Evolutionary conservation across 2,329 filamentous ascomycete genomes (phyloP).

Genomic region (Samsoniella hepiali): DNA sequence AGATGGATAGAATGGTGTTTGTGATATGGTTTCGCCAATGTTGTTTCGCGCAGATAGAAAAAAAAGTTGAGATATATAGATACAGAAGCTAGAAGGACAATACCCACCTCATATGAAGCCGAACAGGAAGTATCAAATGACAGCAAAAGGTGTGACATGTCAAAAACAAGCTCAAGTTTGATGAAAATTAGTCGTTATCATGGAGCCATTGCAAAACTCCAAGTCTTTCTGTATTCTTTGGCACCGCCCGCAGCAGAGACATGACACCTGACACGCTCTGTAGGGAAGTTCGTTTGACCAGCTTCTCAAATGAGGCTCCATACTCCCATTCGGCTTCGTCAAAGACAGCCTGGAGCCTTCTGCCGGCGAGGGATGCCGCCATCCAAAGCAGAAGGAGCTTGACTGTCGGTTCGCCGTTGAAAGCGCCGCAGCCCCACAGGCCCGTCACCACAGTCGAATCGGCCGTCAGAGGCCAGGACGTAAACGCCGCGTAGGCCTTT

Average conservation of each 20-base stretch:
- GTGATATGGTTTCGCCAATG: too few species aligned
- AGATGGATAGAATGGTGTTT: background rate
- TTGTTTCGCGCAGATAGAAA: background rate
- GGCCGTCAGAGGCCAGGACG: constrained; percentile 20
- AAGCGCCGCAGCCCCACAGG: constrained; percentile 36
- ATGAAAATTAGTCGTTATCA: background rate
- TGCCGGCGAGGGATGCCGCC: constrained; percentile 28
- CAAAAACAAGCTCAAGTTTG: too few species aligned
- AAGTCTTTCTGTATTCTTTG: background rate
- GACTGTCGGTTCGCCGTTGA: constrained; percentile 32
- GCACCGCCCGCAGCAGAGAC: background rate
- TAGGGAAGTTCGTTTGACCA: constrained; percentile 20
- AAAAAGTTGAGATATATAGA: background rate
- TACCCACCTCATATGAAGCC: too few species aligned
- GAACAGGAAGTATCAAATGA: too few species aligned
- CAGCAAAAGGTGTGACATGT: too few species aligned
- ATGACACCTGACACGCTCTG: constrained; percentile 13
- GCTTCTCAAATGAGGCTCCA: constrained; percentile 5
- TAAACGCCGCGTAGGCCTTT: constrained; percentile 31
- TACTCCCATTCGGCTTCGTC: constrained; percentile 17
- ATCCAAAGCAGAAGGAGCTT: constrained; percentile 34
- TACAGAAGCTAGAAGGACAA: background rate
- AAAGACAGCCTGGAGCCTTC: constrained; percentile 24
- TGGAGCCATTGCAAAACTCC: background rate
- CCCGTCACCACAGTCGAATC: constrained; percentile 26